These are phyloP conservation scores for Adansonia rubrostipa DNA, from an alignment of 441 rosid genomes.

Conservation along the genomic window DNA sequence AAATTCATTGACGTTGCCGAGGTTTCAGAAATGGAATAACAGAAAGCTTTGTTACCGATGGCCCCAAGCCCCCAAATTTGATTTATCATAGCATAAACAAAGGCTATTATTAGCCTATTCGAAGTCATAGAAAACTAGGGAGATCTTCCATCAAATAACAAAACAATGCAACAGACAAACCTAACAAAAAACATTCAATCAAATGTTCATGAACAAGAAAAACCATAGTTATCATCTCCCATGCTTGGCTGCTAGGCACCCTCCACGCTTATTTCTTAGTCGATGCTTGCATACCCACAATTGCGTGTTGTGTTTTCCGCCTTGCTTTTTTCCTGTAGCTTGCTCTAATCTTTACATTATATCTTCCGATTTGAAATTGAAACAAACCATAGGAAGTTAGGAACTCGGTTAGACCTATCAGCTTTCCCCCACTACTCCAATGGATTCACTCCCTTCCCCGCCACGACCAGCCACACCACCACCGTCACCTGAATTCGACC, in stretches of 20 bases:
- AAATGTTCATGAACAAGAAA: constrained; percentile 5
- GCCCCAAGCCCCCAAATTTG: not conserved
- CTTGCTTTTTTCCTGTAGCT: not conserved
- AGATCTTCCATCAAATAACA: not conserved
- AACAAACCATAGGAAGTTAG: not conserved
- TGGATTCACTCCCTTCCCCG: constrained; percentile 37
- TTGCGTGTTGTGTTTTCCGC: constrained; percentile 34
- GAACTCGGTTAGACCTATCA: not conserved
- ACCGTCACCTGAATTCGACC: not conserved
- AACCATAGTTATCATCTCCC: constrained; percentile 21
- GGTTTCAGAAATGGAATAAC: too few relatives aligned
- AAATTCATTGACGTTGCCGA: not conserved
- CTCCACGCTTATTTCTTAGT: constrained; percentile 22
- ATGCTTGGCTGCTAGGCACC: not conserved
- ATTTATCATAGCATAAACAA: not conserved
- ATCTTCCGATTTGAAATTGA: constrained; percentile 24
- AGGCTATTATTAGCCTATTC: not conserved
- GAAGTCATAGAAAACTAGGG: not conserved
- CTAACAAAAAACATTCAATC: constrained; percentile 2
- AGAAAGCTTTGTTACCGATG: not conserved
- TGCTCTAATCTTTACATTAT: not conserved
- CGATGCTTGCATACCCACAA: constrained; percentile 33
- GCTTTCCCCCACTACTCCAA: constrained; percentile 22
- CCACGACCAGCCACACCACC: constrained; percentile 19
- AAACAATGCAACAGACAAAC: constrained; percentile 31